Conservation (phyloP, 2,329 filamentous ascomycete genomes). For the Sporothrix globosa region DNA sequence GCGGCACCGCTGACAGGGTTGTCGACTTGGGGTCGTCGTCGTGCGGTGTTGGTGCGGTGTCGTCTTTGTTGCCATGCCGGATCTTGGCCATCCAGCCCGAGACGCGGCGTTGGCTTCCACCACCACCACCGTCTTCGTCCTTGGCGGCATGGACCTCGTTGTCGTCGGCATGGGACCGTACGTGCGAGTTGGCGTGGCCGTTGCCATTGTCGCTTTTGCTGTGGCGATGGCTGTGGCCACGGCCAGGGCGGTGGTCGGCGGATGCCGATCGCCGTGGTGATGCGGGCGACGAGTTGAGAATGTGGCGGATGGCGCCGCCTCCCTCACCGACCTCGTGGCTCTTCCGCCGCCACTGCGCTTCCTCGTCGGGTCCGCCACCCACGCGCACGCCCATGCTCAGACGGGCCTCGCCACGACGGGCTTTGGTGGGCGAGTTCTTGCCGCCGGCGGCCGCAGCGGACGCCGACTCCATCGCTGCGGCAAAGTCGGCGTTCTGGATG, state of each 20-base stretch:
- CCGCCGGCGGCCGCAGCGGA: not conserved
- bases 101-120: slow-evolving; percentile 52
- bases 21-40: slow-evolving; percentile 30
- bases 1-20: slow-evolving; percentile 41
- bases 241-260: slow-evolving; percentile 3
- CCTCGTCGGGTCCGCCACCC: slow-evolving; percentile 53
- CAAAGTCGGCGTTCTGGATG: slow-evolving; percentile 59
- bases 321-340: slow-evolving; percentile 28
- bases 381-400: slow-evolving; percentile 46
- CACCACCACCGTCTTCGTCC: slow-evolving; percentile 34
- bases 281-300: slow-evolving; percentile 42
- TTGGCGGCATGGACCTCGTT: not conserved
- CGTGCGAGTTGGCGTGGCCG: slow-evolving; percentile 8
- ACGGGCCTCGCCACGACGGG: slow-evolving; percentile 37
- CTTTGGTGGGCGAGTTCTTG: not conserved
- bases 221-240: not conserved
- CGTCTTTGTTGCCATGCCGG: slow-evolving; percentile 43
- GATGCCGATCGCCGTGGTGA: slow-evolving; percentile 36
- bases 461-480: slow-evolving; percentile 34
- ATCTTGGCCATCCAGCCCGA: slow-evolving; percentile 51
- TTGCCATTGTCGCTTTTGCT: not conserved
- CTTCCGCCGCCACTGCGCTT: slow-evolving; percentile 32
- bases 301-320: slow-evolving; percentile 41
- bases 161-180: not conserved
- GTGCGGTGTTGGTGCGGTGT: slow-evolving; percentile 22